A percentile compares a stretch with the other conserved stretches of the same genome.
phyloP scores from a whole-genome alignment of 108 stramenopile genomes.

The Nannochloropsis salina region DNA sequence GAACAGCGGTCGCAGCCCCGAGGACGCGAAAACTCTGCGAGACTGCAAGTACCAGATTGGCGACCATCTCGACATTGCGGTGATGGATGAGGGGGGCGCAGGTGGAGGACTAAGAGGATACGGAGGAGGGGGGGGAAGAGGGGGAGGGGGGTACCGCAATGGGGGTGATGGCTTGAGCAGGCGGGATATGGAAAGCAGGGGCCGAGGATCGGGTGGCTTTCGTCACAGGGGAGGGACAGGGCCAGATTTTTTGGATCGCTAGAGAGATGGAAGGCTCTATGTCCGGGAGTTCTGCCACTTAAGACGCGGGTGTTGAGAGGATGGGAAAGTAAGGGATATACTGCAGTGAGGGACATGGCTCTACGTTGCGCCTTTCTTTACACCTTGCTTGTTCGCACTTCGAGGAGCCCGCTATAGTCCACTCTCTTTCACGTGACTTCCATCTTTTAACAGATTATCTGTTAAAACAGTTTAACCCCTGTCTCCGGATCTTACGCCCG shows the following conservation, averaged over 20 bases:
- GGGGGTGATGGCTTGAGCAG: not conserved
- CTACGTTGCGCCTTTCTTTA: too few relatives aligned
- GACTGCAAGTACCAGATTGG: conserved; percentile 3
- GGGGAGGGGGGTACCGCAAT: not conserved
- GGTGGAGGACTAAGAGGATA: not conserved
- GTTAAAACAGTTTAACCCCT: not conserved
- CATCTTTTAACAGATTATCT: not conserved
- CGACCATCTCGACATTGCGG: not conserved
- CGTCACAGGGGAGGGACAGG: not conserved
- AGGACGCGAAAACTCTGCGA: not conserved
- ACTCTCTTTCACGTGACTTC: too few relatives aligned
- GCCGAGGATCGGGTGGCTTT: not conserved
- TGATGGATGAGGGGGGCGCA: not conserved
- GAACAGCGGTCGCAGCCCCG: not conserved
- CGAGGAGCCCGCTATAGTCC: too few relatives aligned
- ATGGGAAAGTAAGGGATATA: too few relatives aligned
- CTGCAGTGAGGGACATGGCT: too few relatives aligned
- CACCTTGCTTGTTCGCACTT: too few relatives aligned
- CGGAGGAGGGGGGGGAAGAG: not conserved
- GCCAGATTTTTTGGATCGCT: not conserved
- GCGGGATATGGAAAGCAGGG: not conserved
- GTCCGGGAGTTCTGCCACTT: too few relatives aligned
- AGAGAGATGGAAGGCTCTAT: not conserved
- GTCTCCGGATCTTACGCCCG: not conserved
- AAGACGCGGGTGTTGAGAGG: too few relatives aligned